Percentiles rank a stretch among this genome's conserved stretches.
Conservation (phyloP, 768 basidiomycete species). For the Lentinula guzmanii region DNA sequence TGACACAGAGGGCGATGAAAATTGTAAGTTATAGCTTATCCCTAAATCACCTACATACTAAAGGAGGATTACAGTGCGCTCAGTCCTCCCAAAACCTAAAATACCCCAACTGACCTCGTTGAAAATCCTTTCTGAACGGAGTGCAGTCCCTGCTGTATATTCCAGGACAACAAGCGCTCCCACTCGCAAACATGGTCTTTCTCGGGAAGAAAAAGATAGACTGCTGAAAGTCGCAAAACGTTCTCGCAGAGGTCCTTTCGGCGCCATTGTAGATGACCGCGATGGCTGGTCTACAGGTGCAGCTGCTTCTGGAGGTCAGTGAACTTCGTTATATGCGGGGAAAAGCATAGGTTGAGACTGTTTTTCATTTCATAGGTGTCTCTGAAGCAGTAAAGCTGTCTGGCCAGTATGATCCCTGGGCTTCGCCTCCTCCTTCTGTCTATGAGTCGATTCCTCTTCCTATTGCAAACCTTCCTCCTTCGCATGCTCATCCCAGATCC, state of each 20-base stretch:
- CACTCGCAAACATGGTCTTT: conserved; percentile 35
- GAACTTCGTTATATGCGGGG: neutral
- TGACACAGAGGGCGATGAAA: conserved; percentile 74
- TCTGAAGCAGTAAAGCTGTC: conserved; percentile 66
- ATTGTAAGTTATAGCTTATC: conserved; percentile 35
- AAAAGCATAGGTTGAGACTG: neutral
- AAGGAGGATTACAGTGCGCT: conserved; percentile 42
- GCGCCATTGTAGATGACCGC: conserved; percentile 60
- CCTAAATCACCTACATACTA: neutral
- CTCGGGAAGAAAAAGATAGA: conserved; percentile 66
- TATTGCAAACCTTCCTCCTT: conserved; percentile 1
- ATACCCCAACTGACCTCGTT: conserved; percentile 52
- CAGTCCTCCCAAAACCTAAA: conserved; percentile 42
- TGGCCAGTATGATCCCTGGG: conserved; percentile 66
- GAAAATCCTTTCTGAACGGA: conserved; percentile 79
- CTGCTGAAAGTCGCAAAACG: conserved; percentile 74
- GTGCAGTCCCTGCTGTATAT: conserved; percentile 79
- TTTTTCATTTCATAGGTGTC: conserved; percentile 37
- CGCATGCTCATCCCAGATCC: conserved; percentile 16
- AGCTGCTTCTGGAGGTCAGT: conserved; percentile 1
- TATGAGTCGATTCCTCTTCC: neutral
- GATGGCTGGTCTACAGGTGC: conserved; percentile 65
- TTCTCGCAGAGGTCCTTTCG: conserved; percentile 66
- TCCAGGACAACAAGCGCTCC: conserved; percentile 41
- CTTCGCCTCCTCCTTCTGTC: neutral